Base-by-base conservation (phyloP, 352 stramenopile species). In the Blastocystis sp. region DNA sequence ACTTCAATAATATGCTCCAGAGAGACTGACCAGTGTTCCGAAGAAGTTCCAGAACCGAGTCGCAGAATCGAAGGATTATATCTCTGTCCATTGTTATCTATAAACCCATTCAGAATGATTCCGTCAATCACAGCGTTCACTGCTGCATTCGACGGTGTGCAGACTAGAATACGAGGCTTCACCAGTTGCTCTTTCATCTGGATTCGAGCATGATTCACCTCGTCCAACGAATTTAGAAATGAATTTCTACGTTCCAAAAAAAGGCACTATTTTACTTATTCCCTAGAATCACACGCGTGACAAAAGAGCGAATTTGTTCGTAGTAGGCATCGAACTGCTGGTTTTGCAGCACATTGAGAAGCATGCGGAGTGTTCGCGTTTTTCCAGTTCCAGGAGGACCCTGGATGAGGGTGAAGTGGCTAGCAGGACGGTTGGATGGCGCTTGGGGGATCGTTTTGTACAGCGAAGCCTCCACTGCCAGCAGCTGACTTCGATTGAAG, bases 331-430 rank as follows among this genome's bases (percentile, higher is more conserved):
- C 73, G 50, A 85, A 85, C 50, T 68, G 73, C 50, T 85, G 45
- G 50, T 85, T 85, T 16, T 68, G 73, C 50, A 85, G 39, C 34
- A 85, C 90, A 34, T 59, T 89, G 16, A 91, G 47, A 30, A 91
- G 43, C 20, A 50, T 41, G 93, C 96, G 94, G 59, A 97, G 95
- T 3, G 95, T 98, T 81, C 95, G 95, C 1, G 95, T 98, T 91
- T 98, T 98, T 45, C 95, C 95, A 20, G 95, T 98, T 81, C 96
- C 96, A 0, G 96, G 96, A 5, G 96, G 96, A 16, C 96, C 96
- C 92, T 98, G 96, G 2, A 98, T 92, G 1, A 95, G 90, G 39
- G 93, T 79, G n/a, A 91, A 78, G 63, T 85, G 43, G 34, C 24
- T 54, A 7, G 63, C 73, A 6, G 65, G 65, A 0, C n/a, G 65